Conservation (phyloP, 441 rosid genomes). For the Flueggea neowawraea region DNA sequence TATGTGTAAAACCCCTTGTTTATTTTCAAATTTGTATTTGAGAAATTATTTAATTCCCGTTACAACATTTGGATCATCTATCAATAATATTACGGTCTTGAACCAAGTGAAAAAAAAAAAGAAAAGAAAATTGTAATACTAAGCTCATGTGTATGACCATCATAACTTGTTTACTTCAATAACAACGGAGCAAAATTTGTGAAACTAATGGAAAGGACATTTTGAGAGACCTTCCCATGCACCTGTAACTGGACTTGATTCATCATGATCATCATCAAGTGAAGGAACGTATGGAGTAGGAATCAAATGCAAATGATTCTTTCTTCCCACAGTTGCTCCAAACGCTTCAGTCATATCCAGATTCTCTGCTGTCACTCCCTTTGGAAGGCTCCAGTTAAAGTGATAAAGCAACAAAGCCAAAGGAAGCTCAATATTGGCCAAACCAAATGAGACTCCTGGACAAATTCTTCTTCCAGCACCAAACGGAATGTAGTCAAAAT, state of each 20-base stretch:
- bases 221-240: neutral
- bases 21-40: too few species aligned
- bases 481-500: slow-evolving; percentile 50
- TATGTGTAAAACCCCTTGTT: too few species aligned
- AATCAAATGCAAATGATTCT: slow-evolving; percentile 48
- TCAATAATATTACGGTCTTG: too few species aligned
- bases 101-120: too few species aligned
- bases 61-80: too few species aligned
- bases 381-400: slow-evolving; percentile 44
- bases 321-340: slow-evolving; percentile 62
- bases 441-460: slow-evolving; percentile 53
- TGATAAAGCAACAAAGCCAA: slow-evolving; percentile 45
- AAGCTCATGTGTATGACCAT: too few species aligned
- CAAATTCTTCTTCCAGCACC: slow-evolving; percentile 60
- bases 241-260: neutral
- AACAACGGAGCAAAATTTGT: too few species aligned
- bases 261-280: neutral
- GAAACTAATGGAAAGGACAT: too few species aligned
- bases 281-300: slow-evolving; percentile 43
- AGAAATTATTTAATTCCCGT: too few species aligned
- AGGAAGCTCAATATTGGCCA: slow-evolving; percentile 46
- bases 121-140: too few species aligned
- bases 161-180: too few species aligned
- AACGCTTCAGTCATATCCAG: slow-evolving; percentile 67
- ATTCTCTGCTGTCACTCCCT: slow-evolving; percentile 38